A percentile compares a stretch with the other conserved stretches of the same genome.
These are phyloP conservation scores for Heliocybe sulcata DNA, from an alignment of 1,284 basidiomycete genomes.

Conservation along the genomic window DNA sequence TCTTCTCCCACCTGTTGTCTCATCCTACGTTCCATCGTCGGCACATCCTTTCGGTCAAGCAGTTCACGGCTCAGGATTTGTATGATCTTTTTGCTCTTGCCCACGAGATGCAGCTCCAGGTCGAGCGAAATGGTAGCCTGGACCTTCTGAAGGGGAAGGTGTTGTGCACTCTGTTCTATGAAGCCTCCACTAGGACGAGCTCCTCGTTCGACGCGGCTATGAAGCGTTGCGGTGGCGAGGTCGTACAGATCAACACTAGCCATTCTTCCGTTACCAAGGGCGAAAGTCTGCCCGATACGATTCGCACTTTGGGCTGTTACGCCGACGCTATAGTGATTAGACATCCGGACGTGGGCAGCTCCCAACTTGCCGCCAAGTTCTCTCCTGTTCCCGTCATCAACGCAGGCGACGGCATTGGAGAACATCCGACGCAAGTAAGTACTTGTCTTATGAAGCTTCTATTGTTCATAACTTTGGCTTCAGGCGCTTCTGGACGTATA, in stretches of 20 bases:
- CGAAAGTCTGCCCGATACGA: slow-evolving; percentile 90
- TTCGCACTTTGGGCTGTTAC: slow-evolving; percentile 94
- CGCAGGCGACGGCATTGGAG: slow-evolving; percentile 95
- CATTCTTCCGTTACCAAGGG: slow-evolving; percentile 92
- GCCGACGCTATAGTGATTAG: slow-evolving; percentile 93
- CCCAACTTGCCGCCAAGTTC: slow-evolving; percentile 88
- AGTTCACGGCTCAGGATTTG: slow-evolving; percentile 87
- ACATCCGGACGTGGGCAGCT: slow-evolving; percentile 90
- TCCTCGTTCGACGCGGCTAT: slow-evolving; percentile 99
- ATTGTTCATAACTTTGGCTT: slow-evolving; percentile 1
- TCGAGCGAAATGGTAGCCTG: slow-evolving; percentile 86
- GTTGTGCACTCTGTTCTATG: slow-evolving; percentile 95
- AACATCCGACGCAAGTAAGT: slow-evolving; percentile 91
- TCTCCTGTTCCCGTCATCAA: slow-evolving; percentile 96
- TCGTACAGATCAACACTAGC: slow-evolving; percentile 79
- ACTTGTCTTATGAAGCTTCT: slow-evolving; percentile 5
- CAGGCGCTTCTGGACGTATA: slow-evolving; percentile 91
- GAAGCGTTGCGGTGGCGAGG: slow-evolving; percentile 96
- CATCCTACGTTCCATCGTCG: slow-evolving; percentile 77
- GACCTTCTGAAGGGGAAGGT: slow-evolving; percentile 91
- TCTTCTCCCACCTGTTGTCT: slow-evolving; percentile 36
- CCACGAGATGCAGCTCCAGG: slow-evolving; percentile 93
- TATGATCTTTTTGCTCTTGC: slow-evolving; percentile 94
- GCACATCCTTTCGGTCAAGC: slow-evolving; percentile 93
- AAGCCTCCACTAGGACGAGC: slow-evolving; percentile 94